Evolutionary conservation across 495 filamentous ascomycete species (phyloP).

Genomic region (Letharia columbiana): DNA sequence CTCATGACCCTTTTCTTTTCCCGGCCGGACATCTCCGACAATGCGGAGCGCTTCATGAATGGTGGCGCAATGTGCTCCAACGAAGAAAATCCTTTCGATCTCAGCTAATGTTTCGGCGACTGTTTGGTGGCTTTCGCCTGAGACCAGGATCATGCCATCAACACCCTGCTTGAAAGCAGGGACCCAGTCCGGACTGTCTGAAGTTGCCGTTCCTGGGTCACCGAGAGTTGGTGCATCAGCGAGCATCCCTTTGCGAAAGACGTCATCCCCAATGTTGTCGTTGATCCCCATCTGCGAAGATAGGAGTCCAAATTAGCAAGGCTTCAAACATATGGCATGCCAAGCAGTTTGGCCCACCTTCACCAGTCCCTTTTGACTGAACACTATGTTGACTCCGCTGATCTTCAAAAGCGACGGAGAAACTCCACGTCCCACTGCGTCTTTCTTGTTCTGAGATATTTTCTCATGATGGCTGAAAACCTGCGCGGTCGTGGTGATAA

Average conservation of each 20-base stretch:
- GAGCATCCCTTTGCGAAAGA: conserved; percentile 27
- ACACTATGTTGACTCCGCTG: conserved; percentile 28
- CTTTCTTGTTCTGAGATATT: conserved; percentile 17
- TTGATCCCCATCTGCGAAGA: conserved; percentile 27
- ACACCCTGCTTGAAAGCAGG: conserved; percentile 31
- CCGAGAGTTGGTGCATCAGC: conserved; percentile 24
- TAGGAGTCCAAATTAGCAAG: conserved; percentile 6
- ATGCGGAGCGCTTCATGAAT: conserved; percentile 28
- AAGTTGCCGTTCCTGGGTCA: conserved; percentile 15
- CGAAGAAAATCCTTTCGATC: conserved; percentile 26
- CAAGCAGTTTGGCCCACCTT: conserved; percentile 23
- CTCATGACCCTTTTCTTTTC: conserved; percentile 31
- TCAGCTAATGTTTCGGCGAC: conserved; percentile 20
- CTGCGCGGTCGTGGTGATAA: conserved; percentile 25
- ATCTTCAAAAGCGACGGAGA: conserved; percentile 16
- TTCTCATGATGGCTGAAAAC: conserved; percentile 17
- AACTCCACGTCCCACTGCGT: conserved; percentile 5
- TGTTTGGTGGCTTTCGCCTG: conserved; percentile 25
- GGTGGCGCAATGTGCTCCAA: conserved; percentile 13
- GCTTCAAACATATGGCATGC: neutral
- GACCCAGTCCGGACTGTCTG: conserved; percentile 24
- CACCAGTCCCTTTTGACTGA: conserved; percentile 28
- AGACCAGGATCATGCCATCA: conserved; percentile 29
- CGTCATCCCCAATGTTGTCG: conserved; percentile 20
- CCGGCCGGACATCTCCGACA: conserved; percentile 29